Conservation (phyloP, 371 early-diverging fungal genomes). For the Mortierella sp. region DNA sequence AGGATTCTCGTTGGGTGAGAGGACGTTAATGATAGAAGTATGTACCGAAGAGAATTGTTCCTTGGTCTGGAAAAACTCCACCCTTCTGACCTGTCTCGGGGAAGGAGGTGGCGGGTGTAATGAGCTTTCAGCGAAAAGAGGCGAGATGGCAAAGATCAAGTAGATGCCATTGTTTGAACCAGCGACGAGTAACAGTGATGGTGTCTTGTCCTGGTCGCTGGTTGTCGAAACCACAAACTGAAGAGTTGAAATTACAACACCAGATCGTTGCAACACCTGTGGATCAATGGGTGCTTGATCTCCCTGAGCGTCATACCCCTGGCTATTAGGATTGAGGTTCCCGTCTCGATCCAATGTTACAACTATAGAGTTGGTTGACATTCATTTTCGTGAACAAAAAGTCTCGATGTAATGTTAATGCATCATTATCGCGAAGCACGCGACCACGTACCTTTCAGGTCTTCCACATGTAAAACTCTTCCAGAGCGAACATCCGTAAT, state of each 20-base stretch:
- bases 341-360: constrained; percentile 36
- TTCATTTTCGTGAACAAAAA: neutral
- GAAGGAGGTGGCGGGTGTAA: neutral
- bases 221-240: constrained; percentile 45
- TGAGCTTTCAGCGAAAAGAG: neutral
- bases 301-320: neutral
- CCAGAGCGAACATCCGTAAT: constrained; percentile 35
- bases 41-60: constrained; percentile 29
- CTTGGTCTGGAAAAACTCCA: constrained; percentile 44
- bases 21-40: constrained; percentile 35
- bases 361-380: constrained; percentile 12
- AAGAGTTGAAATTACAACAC: constrained; percentile 31
- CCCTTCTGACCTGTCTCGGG: constrained; percentile 17
- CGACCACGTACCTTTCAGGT: constrained; percentile 43
- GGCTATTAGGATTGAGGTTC: too few species aligned
- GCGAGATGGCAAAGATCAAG: constrained; percentile 35
- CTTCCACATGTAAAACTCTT: constrained; percentile 34
- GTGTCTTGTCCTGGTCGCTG: constrained; percentile 45
- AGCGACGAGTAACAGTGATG: constrained; percentile 32
- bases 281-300: constrained; percentile 6
- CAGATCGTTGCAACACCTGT: constrained; percentile 23
- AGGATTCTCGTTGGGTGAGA: constrained; percentile 23
- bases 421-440: too few species aligned
- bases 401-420: too few species aligned
- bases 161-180: constrained; percentile 40